phyloP scores from a whole-genome alignment of 768 basidiomycete species.

The Tephrocybe sp. region DNA sequence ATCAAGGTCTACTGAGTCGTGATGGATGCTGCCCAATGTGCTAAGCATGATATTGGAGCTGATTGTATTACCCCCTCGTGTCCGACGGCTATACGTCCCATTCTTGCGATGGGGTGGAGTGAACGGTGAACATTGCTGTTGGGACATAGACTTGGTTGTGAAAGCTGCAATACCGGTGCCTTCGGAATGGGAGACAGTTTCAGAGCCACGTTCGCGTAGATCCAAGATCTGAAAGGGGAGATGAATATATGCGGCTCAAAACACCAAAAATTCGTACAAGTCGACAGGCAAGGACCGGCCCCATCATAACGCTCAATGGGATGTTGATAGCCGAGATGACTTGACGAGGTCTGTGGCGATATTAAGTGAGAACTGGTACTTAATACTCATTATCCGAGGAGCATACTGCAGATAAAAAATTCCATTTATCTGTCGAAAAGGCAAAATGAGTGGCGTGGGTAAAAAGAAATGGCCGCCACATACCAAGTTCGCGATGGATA shows the following conservation, averaged over 20 bases:
- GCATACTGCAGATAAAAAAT: conserved; percentile 83
- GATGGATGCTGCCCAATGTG: conserved; percentile 58
- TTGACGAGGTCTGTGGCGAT: conserved; percentile 60
- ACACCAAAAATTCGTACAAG: conserved; percentile 40
- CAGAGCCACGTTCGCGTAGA: conserved; percentile 77
- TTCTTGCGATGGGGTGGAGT: conserved; percentile 49
- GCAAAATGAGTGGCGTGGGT: conserved; percentile 1
- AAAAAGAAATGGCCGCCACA: conserved; percentile 10
- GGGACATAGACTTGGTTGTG: conserved; percentile 58
- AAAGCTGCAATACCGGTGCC: conserved; percentile 68
- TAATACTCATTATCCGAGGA: neutral
- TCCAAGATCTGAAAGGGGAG: conserved; percentile 60
- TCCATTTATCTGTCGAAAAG: conserved; percentile 56
- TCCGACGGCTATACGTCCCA: conserved; percentile 33
- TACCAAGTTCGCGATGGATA: conserved; percentile 81
- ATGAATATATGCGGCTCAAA: conserved; percentile 7
- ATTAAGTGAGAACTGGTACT: neutral
- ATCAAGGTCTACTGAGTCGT: conserved; percentile 45
- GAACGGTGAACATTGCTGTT: conserved; percentile 54
- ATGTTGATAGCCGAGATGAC: conserved; percentile 83
- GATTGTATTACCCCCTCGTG: conserved; percentile 47
- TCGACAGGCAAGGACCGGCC: conserved; percentile 75
- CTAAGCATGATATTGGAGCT: conserved; percentile 63
- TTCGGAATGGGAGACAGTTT: conserved; percentile 73
- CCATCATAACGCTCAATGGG: conserved; percentile 81